A percentile compares a stretch with the other conserved stretches of the same genome.
phyloP scores from a whole-genome alignment of 495 filamentous ascomycete species.

The Trichoderma asperelloides region DNA sequence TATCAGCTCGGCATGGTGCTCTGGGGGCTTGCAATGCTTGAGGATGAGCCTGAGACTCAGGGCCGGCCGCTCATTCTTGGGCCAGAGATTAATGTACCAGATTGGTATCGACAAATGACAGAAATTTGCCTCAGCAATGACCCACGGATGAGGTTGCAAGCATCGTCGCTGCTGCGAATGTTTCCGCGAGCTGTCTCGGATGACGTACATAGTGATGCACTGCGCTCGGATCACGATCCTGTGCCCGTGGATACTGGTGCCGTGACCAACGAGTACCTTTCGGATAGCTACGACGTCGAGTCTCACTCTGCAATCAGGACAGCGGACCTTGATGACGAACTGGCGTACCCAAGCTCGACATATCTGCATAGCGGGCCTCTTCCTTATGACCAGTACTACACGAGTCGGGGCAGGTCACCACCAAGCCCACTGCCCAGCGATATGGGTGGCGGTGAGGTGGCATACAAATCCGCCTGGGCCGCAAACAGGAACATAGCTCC shows the following conservation, averaged over 20 bases:
- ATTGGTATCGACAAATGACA: slow-evolving; percentile 36
- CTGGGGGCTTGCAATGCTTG: slow-evolving; percentile 79
- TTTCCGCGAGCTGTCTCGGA: slow-evolving; percentile 32
- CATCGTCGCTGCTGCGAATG: slow-evolving; percentile 28
- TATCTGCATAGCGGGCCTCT: slow-evolving; percentile 10
- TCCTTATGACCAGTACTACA: slow-evolving; percentile 30
- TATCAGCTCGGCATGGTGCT: slow-evolving; percentile 96
- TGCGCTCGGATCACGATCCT: not conserved
- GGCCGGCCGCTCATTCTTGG: slow-evolving; percentile 55
- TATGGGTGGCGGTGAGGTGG: slow-evolving; percentile 17
- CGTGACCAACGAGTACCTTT: slow-evolving; percentile 24
- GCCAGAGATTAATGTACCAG: slow-evolving; percentile 30
- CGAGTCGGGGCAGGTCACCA: slow-evolving; percentile 35
- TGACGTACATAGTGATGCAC: slow-evolving; percentile 11
- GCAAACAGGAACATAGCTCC: slow-evolving; percentile 15
- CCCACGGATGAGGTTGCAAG: slow-evolving; percentile 34
- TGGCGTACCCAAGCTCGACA: slow-evolving; percentile 17
- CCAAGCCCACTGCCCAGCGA: slow-evolving; percentile 35
- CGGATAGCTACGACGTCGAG: slow-evolving; percentile 18
- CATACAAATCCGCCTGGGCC: slow-evolving; percentile 18
- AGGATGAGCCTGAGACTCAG: slow-evolving; percentile 82
- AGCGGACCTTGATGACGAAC: slow-evolving; percentile 23
- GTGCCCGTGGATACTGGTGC: slow-evolving; percentile 17
- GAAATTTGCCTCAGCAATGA: slow-evolving; percentile 35
- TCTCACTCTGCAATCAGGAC: slow-evolving; percentile 22